Evolutionary conservation across 2,329 filamentous ascomycete species (phyloP).

Genomic region (Pseudogymnoascus sp.): DNA sequence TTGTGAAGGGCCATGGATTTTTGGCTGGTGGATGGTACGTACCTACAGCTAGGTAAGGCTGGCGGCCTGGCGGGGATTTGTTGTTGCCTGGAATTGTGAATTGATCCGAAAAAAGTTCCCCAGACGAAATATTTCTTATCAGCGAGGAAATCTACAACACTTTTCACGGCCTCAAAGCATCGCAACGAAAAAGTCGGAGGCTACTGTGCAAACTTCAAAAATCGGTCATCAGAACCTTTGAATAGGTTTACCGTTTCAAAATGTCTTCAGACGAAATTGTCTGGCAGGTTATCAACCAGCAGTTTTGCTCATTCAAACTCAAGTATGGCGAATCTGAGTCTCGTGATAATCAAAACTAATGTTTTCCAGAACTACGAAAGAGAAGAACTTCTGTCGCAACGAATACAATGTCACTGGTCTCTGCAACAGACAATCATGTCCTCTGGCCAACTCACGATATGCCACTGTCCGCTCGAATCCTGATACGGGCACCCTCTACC

Average conservation of each 20-base stretch:
- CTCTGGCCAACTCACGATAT: constrained; percentile 85
- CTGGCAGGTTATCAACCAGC: constrained; percentile 93
- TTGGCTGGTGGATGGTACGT: not conserved
- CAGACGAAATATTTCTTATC: constrained; percentile 8
- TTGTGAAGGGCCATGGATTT: no score
- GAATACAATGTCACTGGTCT: constrained; percentile 81
- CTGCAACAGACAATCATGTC: constrained; percentile 81
- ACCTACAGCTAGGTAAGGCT: constrained; percentile 1
- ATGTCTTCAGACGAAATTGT: constrained; percentile 96
- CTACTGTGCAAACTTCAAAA: not conserved
- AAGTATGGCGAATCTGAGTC: constrained; percentile 48
- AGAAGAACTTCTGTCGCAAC: constrained; percentile 91
- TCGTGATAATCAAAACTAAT: constrained; percentile 23
- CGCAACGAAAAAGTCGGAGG: not conserved
- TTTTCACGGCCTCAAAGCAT: not conserved
- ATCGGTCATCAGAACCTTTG: not conserved
- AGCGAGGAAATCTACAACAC: constrained; percentile 6
- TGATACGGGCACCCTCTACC: constrained; percentile 72
- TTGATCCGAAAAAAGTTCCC: constrained; percentile 7
- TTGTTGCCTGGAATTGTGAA: not conserved
- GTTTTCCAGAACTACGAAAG: constrained; percentile 61
- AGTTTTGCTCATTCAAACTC: constrained; percentile 91
- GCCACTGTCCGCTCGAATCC: constrained; percentile 83
- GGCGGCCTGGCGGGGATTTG: not conserved
- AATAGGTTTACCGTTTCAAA: constrained; percentile 15